Evolutionary conservation across 1,284 basidiomycete genomes (phyloP), one percentile per base, ranked within the genome.

Genomic region (Mycena sp.): DNA sequence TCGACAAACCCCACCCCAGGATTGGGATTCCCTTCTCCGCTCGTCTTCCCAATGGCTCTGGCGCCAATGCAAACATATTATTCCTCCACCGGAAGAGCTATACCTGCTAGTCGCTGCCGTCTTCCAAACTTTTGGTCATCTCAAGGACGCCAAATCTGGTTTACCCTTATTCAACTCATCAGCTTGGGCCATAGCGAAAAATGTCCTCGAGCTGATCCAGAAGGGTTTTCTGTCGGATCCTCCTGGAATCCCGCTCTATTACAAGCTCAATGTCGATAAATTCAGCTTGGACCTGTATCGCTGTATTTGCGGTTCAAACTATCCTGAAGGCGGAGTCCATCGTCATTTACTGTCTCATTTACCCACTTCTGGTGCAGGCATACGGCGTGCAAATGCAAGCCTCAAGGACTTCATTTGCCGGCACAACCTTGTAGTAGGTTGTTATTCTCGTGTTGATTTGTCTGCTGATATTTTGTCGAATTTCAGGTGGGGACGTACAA

Each of bases 171-270:
- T 76, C 62, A 73, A 70, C 55, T 26, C 55, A 1, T 41, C 56
- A 4, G 62, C 70, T 4, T 78, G 76, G 75, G 58, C 72, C 4
- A 68, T 57, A 12, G 66, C 72, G 6, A 68, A 70, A 52, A 71
- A 74, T 45, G 67, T 77, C n/a, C 69, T 78, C 14, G 69, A 75
- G 19, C 66, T 74, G 2, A 35, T 35, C 14, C 32, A 35, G 9
- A 35, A 35, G 14, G 32, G 32, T 14, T 72, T 58, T 65, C 29
- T 72, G 12, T 76, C 73, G 50, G 75, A 77, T 59, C 71, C 70
- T 25, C 71, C 72, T 41, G 71, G 69, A 6, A 49, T 76, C 21
- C 7, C 61, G 12, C 52, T 71, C 4, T 72, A 71, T 28, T 61
- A 21, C 40, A 53, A 52, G 21, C 52, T 62, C 26, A 50, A 44